A percentile compares a stretch with the other conserved stretches of the same genome.
phyloP scores from a whole-genome alignment of 2,329 filamentous ascomycete species.

The Emmonsiellopsis sp. region DNA sequence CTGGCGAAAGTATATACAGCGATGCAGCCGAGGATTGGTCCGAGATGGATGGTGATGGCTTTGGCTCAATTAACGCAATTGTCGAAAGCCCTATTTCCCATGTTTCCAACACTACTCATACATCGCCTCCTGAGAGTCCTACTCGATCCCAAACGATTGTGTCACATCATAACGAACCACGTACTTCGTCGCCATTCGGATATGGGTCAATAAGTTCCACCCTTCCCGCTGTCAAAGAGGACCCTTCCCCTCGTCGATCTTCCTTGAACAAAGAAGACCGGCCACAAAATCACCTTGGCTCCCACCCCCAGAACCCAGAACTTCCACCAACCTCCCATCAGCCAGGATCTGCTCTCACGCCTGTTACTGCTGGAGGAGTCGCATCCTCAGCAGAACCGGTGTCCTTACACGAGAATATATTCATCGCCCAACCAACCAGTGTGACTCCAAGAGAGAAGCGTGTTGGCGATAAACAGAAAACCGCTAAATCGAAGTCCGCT shows the following conservation, averaged over 20 bases:
- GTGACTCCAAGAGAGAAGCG: background rate
- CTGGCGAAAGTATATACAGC: conserved; percentile 40
- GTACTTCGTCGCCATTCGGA: background rate
- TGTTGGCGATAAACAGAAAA: background rate
- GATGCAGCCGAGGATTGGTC: conserved; percentile 33
- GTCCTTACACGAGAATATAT: no score
- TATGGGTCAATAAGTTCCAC: no score
- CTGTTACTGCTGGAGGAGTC: no score
- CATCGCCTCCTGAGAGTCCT: conserved; percentile 1
- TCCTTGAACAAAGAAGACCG: no score
- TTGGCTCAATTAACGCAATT: conserved; percentile 44
- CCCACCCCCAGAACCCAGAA: no score
- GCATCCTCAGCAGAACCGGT: no score
- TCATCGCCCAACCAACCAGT: background rate
- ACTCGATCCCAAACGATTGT: background rate
- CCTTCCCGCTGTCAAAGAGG: no score
- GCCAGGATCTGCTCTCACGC: no score
- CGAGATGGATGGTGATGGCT: conserved; percentile 33
- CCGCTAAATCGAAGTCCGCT: background rate
- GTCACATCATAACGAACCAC: background rate
- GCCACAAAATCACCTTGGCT: no score
- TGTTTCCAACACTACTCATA: background rate
- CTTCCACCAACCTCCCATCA: no score
- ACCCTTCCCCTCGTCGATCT: no score
- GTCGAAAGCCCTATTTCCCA: conserved; percentile 15